Evolutionary conservation across 2,329 filamentous ascomycete genomes (phyloP), one percentile per base, ranked within the genome.

Genomic region (Cladosporium sp.): DNA sequence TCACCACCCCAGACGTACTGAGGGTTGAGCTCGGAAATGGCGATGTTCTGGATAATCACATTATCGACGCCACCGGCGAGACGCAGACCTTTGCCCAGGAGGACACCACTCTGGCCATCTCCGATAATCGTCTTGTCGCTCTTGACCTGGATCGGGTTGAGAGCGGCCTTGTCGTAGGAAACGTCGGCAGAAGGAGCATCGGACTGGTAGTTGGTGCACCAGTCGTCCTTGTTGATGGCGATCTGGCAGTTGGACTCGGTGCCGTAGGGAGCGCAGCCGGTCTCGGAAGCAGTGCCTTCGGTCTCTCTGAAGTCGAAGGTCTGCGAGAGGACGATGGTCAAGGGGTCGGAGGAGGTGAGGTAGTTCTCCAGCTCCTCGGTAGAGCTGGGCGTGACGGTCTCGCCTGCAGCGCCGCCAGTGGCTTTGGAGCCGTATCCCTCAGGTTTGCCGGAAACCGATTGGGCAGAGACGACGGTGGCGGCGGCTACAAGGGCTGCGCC

Each of bases 211-310:
- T 81, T 80, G 52, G 60, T 66, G 66, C 80, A 84, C 75, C 78
- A 80, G 61, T 72, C 60, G 61, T 81, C 67, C 69, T 78, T 70
- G 69, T 83, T 78, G 64, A 84, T 82, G 55, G 80, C 77, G 16
- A 52, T 57, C 69, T 84, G 80, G 67, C 81, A 81, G 13, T 62
- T 73, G 20, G 58, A 80, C 8, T 62, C 74, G 6, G 77, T 79
- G 36, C 77, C 79, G 67, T 38, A 50, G 5, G 80, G 80, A 15
- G 79, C 75, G 58, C 82, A 84, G 18, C 80, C 80, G 13, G 70
- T 74, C 39, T 65, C 72, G 22, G 70, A 77, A 4, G 69, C 70
- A 3, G 70, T 75, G 9, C 72, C 73, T 32, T 71, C 73, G 22
- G 69, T 74, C 7, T 57, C 56, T 30, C 69, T 73, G 70, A 80